A percentile compares a stretch with the other conserved stretches of the same genome.
Evolutionary conservation across 2,329 filamentous ascomycete genomes (phyloP).

Genomic region (Verticillium nonalfalfae): DNA sequence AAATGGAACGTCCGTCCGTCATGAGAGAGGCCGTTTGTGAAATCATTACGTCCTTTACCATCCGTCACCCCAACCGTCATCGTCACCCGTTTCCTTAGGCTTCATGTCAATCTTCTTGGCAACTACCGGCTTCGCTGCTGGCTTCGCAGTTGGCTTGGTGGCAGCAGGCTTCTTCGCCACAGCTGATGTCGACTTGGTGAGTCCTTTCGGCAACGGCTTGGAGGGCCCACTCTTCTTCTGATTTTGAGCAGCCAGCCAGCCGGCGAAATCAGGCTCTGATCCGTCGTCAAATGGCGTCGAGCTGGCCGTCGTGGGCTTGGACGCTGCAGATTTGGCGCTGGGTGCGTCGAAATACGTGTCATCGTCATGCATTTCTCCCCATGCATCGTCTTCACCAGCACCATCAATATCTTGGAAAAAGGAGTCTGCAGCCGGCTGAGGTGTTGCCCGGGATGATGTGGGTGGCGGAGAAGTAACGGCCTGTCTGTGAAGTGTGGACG

Average conservation of each 20-base stretch:
- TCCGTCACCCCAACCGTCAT: conserved; percentile 60
- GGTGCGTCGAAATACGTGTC: conserved; percentile 30
- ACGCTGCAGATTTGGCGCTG: conserved; percentile 19
- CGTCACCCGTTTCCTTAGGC: conserved; percentile 52
- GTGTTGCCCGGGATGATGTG: conserved; percentile 39
- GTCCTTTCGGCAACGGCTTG: conserved; percentile 76
- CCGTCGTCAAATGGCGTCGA: conserved; percentile 67
- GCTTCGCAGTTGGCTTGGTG: conserved; percentile 27
- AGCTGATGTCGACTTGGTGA: conserved; percentile 51
- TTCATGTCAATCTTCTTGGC: conserved; percentile 66
- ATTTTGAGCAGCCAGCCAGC: conserved; percentile 85
- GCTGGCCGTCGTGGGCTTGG: conserved; percentile 24
- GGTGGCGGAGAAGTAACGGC: conserved; percentile 46
- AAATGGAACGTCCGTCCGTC: neutral
- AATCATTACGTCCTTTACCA: conserved; percentile 36
- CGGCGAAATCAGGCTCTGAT: conserved; percentile 89
- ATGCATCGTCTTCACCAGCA: conserved; percentile 64
- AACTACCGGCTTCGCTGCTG: conserved; percentile 31
- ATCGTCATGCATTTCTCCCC: conserved; percentile 60
- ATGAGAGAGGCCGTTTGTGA: neutral
- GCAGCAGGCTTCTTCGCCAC: conserved; percentile 32
- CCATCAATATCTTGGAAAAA: conserved; percentile 51
- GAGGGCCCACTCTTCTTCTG: conserved; percentile 56
- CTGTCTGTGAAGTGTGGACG: conserved; percentile 55
- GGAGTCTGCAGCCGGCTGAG: conserved; percentile 38